A percentile compares a stretch with the other conserved stretches of the same genome.
These are phyloP conservation scores for Pseudocercospora crystallina DNA, from an alignment of 2,329 filamentous ascomycete genomes.

Conservation along the genomic window DNA sequence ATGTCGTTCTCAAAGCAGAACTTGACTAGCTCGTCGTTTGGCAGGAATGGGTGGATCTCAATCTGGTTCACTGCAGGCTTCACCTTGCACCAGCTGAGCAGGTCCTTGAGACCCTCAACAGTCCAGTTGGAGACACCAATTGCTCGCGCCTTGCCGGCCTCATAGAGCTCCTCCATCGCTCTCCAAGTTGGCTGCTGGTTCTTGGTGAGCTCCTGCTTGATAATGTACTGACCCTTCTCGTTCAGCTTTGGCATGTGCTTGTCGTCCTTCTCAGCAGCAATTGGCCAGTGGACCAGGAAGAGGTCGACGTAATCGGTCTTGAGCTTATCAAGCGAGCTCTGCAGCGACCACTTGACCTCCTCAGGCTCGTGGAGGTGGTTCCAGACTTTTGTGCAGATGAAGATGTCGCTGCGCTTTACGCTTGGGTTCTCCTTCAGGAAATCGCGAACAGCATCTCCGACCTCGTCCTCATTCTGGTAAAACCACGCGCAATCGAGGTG, in stretches of 20 bases:
- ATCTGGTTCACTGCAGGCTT: conserved; percentile 48
- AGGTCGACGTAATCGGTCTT: conserved; percentile 38
- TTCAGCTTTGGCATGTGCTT: conserved; percentile 50
- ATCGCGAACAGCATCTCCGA: conserved; percentile 54
- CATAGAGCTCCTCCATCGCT: conserved; percentile 60
- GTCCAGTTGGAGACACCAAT: conserved; percentile 58
- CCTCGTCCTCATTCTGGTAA: conserved; percentile 56
- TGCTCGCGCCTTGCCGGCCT: conserved; percentile 54
- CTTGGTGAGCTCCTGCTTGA: conserved; percentile 64
- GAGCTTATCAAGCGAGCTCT: conserved; percentile 37
- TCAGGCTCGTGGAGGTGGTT: conserved; percentile 50
- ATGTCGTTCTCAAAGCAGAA: conserved; percentile 61
- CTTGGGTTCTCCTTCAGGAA: conserved; percentile 51
- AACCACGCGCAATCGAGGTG: conserved; percentile 59
- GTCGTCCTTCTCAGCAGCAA: conserved; percentile 52
- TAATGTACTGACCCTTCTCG: conserved; percentile 58
- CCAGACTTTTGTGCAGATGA: conserved; percentile 56
- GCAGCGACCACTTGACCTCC: conserved; percentile 37
- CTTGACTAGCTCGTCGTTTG: conserved; percentile 60
- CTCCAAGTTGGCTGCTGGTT: conserved; percentile 65
- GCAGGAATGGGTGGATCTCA: conserved; percentile 58
- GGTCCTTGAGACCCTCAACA: conserved; percentile 42
- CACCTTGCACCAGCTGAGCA: conserved; percentile 45
- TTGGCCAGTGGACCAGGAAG: conserved; percentile 46
- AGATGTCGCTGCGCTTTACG: conserved; percentile 52